Conservation (phyloP, 805 yeast genomes). For the Tetrapisispora phaffii region DNA sequence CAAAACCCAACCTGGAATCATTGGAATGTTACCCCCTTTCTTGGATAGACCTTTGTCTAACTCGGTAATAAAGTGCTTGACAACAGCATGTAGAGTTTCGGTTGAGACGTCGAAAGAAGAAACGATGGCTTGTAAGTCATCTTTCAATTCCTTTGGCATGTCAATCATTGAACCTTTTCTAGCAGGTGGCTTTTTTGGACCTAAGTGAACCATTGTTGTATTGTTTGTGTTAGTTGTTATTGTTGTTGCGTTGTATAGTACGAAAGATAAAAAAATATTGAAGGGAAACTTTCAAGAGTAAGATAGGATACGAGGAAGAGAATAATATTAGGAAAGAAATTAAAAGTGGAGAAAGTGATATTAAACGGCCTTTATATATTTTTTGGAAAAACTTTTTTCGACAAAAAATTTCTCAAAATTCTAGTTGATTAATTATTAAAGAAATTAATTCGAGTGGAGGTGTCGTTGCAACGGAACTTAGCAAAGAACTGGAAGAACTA, state of each 20-base stretch:
- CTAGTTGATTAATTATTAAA: background rate
- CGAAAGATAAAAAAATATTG: background rate
- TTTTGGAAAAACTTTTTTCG: background rate
- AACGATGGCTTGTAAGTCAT: conserved; percentile 51
- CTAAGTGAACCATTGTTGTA: conserved; percentile 63
- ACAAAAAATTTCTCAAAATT: background rate
- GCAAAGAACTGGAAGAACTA: background rate
- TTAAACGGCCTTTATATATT: background rate
- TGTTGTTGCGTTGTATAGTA: background rate
- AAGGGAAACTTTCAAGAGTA: background rate
- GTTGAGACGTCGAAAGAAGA: conserved; percentile 51
- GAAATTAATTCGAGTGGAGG: conserved; percentile 2
- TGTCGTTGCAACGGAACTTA: background rate
- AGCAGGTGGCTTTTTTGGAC: conserved; percentile 74
- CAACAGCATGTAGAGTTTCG: conserved; percentile 52
- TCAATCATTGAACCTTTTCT: conserved; percentile 63
- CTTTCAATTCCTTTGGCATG: conserved; percentile 48
- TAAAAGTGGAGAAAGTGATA: conserved; percentile 1
- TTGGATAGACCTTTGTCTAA: conserved; percentile 70
- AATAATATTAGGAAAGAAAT: background rate
- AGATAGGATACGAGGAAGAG: background rate
- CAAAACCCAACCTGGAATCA: conserved; percentile 96
- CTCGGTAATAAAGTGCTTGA: conserved; percentile 68
- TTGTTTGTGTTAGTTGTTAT: background rate
- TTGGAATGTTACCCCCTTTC: conserved; percentile 81